These are phyloP conservation scores for Aspergillus diversus DNA, from an alignment of 495 filamentous ascomycete species.

Conservation along the genomic window DNA sequence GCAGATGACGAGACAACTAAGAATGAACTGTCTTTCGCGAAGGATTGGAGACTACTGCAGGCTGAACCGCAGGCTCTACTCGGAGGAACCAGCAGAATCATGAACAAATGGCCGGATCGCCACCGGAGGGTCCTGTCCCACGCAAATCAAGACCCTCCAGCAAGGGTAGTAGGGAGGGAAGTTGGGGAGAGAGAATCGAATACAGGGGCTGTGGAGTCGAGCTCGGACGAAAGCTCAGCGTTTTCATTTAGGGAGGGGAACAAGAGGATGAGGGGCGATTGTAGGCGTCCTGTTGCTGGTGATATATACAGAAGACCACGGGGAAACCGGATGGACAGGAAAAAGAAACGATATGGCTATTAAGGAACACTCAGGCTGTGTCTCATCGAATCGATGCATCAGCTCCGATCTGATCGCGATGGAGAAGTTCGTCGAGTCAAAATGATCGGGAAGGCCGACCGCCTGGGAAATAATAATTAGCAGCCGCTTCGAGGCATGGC, in stretches of 20 bases:
- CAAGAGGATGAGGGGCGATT: no score
- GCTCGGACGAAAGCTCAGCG: neutral
- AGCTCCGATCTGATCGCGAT: no score
- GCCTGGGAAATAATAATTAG: constrained; percentile 25
- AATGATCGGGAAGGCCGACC: constrained; percentile 31
- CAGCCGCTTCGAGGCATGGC: neutral
- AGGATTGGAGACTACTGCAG: constrained; percentile 43
- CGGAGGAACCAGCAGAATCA: constrained; percentile 37
- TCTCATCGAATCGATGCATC: no score
- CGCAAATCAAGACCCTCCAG: constrained; percentile 23
- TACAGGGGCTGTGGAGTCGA: neutral
- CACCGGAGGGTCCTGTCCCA: constrained; percentile 21
- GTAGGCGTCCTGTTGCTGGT: no score
- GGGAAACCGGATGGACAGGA: no score
- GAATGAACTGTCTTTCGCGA: constrained; percentile 29
- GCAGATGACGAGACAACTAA: constrained; percentile 20
- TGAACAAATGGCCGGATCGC: constrained; percentile 21
- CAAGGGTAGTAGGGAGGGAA: constrained; percentile 2
- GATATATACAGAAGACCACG: no score
- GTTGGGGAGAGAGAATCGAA: neutral
- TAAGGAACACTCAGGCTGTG: no score
- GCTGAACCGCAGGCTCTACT: constrained; percentile 45
- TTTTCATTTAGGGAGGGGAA: neutral
- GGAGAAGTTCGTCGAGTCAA: constrained; percentile 8
- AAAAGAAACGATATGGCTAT: no score